Evolutionary conservation across 2,329 filamentous ascomycete genomes (phyloP).

Genomic region (Phaeosphaeria sp.): DNA sequence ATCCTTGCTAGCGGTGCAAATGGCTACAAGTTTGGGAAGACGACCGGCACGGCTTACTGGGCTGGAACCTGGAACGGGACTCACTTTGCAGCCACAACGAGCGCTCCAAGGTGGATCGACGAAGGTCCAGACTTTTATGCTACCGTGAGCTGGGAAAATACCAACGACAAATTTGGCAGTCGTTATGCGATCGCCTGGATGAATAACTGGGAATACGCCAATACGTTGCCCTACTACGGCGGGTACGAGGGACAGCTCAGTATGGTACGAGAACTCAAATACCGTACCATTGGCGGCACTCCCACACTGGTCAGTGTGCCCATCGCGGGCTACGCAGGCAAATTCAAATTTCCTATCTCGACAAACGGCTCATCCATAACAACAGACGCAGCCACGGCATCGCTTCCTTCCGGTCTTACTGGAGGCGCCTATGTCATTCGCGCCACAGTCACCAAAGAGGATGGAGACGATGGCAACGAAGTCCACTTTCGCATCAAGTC

Average conservation of each 20-base stretch:
- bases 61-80: not conserved
- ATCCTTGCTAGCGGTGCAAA: not conserved
- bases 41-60: not conserved
- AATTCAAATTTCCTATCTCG: not conserved
- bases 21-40: not conserved
- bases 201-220: not conserved
- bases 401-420: not conserved
- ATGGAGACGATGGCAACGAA: not conserved
- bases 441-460: not conserved
- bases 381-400: not conserved
- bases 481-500: constrained; percentile 1
- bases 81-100: not conserved
- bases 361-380: not conserved
- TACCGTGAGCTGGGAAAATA: not conserved
- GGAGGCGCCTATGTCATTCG: not conserved
- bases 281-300: not conserved
- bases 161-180: not conserved
- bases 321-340: not conserved
- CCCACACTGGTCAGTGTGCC: not conserved
- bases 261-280: not conserved
- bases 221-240: not conserved
- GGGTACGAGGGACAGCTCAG: not conserved
- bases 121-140: not conserved
- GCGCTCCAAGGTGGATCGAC: not conserved
- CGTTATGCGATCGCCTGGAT: not conserved